Evolutionary conservation across 2,329 filamentous ascomycete species (phyloP), one percentile per base, ranked within the genome.

Genomic region (Penicillium sp.): DNA sequence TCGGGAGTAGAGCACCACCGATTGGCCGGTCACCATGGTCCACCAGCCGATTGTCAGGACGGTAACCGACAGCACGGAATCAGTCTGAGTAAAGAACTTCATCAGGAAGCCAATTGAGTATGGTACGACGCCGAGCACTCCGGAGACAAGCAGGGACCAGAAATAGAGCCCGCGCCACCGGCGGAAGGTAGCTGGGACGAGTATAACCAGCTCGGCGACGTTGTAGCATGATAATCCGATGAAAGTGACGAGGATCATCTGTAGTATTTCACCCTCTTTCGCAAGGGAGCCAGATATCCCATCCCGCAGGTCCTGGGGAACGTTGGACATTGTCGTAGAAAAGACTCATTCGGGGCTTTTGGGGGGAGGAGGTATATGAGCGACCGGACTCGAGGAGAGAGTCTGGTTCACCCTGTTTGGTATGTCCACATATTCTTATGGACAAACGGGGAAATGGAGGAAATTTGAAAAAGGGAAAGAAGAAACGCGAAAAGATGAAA

Each of bases 11-110:
- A 88, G 74, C 1, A 88, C 85, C 13, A 87, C 64, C 0, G 81
- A 81, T 67, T 87, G 83, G 0, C 85, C 85, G 1, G 84, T 85
- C 0, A 87, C 80, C 82, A 87, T 86, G 2, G 73, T 64, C 68
- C 81, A 82, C 81, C 85, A 83, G 11, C 83, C 84, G 54, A 87
- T 58, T n/a, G 75, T 76, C 25, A 82, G 69, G 5, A 81, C 61
- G 5, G 77, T 76, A 4, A 76, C 72, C 2, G 74, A 71, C 4
- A 73, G 44, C 39, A 71, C 72, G 2, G 68, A 64, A 53, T 60
- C 68, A 11, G 63, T 61, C 0, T 58, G 57, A 1, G 68, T 71
- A 50, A 76, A 76, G 33, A 79, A 73, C 38, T 76, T 74, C 49
- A 81, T 60, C 21, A 79, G 63, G 40, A 80, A 77, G 10, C 77